Conservation (phyloP, 2,329 filamentous ascomycete genomes). For the Xylaria sp. region DNA sequence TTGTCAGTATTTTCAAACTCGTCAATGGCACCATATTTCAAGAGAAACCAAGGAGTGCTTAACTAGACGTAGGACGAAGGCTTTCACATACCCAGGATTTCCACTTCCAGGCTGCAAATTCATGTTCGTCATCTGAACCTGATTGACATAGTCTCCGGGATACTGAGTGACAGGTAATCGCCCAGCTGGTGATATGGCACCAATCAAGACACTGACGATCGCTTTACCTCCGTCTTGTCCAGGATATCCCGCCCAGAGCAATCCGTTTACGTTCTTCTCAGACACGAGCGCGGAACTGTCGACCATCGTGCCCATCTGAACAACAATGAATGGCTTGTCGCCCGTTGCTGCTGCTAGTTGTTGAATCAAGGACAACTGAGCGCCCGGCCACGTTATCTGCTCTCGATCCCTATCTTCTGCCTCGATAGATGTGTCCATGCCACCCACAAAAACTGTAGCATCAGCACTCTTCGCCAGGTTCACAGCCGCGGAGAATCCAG, state of each 20-base stretch:
- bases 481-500: constrained; percentile 48
- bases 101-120: constrained; percentile 57
- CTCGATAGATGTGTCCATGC: constrained; percentile 64
- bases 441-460: constrained; percentile 64
- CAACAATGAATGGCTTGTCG: constrained; percentile 60
- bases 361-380: constrained; percentile 62
- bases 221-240: constrained; percentile 68
- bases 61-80: background rate
- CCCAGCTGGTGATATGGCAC: constrained; percentile 61
- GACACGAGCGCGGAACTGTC: constrained; percentile 61
- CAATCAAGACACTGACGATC: constrained; percentile 64
- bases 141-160: constrained; percentile 59
- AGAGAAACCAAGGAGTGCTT: background rate
- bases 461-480: constrained; percentile 57
- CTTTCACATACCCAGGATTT: constrained; percentile 55
- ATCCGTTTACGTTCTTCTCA: constrained; percentile 59
- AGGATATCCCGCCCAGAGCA: constrained; percentile 69
- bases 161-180: constrained; percentile 67
- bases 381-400: constrained; percentile 61
- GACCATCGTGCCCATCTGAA: constrained; percentile 60
- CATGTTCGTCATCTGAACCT: constrained; percentile 67
- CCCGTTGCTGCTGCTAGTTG: constrained; percentile 53
- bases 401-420: constrained; percentile 63
- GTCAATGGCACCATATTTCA: background rate
- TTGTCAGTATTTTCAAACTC: background rate